Conservation (phyloP, 805 yeast species). For the Wickerhamiella kurtzmanii region DNA sequence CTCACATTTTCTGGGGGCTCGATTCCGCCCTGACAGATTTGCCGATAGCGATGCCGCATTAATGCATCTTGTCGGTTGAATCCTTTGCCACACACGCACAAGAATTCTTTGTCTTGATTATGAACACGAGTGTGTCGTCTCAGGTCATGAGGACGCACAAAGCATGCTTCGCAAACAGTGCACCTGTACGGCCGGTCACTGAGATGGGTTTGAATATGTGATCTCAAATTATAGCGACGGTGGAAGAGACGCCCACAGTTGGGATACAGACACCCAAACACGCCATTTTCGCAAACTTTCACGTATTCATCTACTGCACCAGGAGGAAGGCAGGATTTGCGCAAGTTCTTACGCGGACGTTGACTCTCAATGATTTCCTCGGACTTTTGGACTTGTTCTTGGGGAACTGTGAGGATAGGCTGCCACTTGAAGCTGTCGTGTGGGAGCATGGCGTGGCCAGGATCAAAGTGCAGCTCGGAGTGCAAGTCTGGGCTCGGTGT, state of each 20-base stretch:
- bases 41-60: conserved; percentile 62
- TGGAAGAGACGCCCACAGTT: conserved; percentile 74
- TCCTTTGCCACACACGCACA: conserved; percentile 88
- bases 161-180: conserved; percentile 58
- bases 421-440: conserved; percentile 23
- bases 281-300: conserved; percentile 59
- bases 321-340: conserved; percentile 60
- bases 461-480: conserved; percentile 1
- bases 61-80: conserved; percentile 85
- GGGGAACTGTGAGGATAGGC: conserved; percentile 26
- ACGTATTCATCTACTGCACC: conserved; percentile 79
- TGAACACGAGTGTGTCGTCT: conserved; percentile 84
- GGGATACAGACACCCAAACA: conserved; percentile 60
- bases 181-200: conserved; percentile 89
- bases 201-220: conserved; percentile 93
- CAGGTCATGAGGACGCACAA: conserved; percentile 91
- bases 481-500: neutral
- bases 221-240: conserved; percentile 79
- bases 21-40: conserved; percentile 71
- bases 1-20: neutral
- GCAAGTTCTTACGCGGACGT: conserved; percentile 27
- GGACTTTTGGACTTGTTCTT: conserved; percentile 17
- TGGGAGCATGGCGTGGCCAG: conserved; percentile 3
- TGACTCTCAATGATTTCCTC: conserved; percentile 25
- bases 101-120: conserved; percentile 47